Evolutionary conservation across 2,329 filamentous ascomycete species (phyloP), one percentile per base, ranked within the genome.

Genomic region (Clathrospora elynae): DNA sequence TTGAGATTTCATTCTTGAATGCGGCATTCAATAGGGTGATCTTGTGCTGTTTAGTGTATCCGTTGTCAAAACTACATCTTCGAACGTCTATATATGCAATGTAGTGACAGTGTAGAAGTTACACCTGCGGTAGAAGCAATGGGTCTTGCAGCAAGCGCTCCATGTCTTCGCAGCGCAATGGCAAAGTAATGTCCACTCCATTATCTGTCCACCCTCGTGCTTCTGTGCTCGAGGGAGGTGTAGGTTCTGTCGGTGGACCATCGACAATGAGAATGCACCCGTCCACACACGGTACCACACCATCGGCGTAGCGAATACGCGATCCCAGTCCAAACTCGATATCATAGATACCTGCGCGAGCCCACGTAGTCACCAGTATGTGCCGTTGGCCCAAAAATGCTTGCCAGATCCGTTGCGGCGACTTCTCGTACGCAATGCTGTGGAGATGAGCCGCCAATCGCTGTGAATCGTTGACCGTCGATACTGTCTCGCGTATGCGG

Each of bases 301-400:
- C 41, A n/a, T 49, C 41, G 1, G 46, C 46, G 16, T 49, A 45
- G 6, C 46, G 33, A 11, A 45, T 42, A 5, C 37, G 33, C 12
- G 37, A 42, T 1, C 46, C 37, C 4, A 49, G 11, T 8, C 46
- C 41, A 25, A 42, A 42, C 7, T 49, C 46, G 25, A 49, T 22
- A 19, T 39, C 28, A n/a, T 39, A 39, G 8, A 39, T 32, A 22
- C 46, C 46, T 1, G 46, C 46, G 12, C 46, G 46, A n/a, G 37
- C 46, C 46, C 42, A 49, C 2, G 42, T 46, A 1, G 46, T 49
- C 20, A 49, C 46, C 18, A 49, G n/a, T 6, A 46, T 36, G 11
- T 49, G 46, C 3, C 46, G 29, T 8, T 14, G 37, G 17, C 46
- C 46, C 1, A 49, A 20, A 9, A 46, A 49, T 13, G 34, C 46